Evolutionary conservation across 2,329 filamentous ascomycete genomes (phyloP).

Genomic region (Neurospora sp.): DNA sequence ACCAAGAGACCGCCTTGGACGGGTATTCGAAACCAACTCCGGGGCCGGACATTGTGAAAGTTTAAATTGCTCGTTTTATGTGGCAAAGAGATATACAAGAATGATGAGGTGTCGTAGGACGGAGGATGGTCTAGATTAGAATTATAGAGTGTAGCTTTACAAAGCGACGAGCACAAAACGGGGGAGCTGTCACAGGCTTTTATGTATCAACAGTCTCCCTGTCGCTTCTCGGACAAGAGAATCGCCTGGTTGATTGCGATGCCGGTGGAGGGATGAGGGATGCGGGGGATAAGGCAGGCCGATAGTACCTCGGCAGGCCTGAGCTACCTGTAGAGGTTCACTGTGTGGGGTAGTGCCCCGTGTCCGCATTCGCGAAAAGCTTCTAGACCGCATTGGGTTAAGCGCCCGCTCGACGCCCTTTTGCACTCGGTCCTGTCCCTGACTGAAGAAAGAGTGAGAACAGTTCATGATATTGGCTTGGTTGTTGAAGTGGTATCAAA

Average conservation of each 20-base stretch:
- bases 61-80: not conserved
- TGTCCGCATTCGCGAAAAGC: not conserved
- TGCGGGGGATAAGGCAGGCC: not conserved
- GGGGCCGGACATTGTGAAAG: slow-evolving; percentile 33
- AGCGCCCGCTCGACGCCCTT: not conserved
- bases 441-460: not conserved
- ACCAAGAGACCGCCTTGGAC: slow-evolving; percentile 65
- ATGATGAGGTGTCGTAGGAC: not conserved
- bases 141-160: not conserved
- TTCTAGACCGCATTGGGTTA: not conserved
- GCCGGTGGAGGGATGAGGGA: not conserved
- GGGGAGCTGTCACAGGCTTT: not conserved
- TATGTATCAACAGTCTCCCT: not conserved
- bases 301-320: not conserved
- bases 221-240: not conserved
- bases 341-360: not conserved
- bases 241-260: not conserved
- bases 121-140: not conserved
- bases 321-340: not conserved
- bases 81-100: not conserved
- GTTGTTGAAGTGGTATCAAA: not conserved
- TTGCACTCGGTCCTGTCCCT: not conserved
- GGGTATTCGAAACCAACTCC: slow-evolving; percentile 74
- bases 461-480: not conserved
- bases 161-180: not conserved